A percentile compares a stretch with the other conserved stretches of the same genome.
phyloP scores from a whole-genome alignment of 148 eudicot genomes.

The Fagopyrum esculentum region DNA sequence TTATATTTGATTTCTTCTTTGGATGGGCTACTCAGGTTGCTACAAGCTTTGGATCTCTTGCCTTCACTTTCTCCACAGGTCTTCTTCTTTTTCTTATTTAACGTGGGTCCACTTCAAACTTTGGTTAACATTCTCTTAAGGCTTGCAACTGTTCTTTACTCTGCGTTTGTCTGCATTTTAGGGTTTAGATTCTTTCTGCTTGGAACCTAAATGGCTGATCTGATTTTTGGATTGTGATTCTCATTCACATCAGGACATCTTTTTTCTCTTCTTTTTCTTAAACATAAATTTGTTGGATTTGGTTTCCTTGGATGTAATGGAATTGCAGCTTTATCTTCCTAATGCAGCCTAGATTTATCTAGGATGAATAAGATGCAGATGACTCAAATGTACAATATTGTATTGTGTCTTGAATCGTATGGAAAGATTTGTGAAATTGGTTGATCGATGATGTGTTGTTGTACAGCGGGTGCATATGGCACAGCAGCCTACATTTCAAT shows the following conservation, averaged over 20 bases:
- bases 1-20: conserved; percentile 47
- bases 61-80: conserved; percentile 48
- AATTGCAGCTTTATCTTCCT: neutral
- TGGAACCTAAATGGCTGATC: neutral
- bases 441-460: neutral
- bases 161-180: neutral
- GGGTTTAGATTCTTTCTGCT: neutral
- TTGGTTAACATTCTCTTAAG: too few species aligned
- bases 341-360: neutral
- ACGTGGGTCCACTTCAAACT: too few species aligned
- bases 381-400: neutral
- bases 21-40: conserved; percentile 68
- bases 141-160: too few species aligned
- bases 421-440: neutral
- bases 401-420: neutral
- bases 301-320: neutral
- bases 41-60: conserved; percentile 24
- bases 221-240: too few species aligned
- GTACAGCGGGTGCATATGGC: conserved; percentile 74
- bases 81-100: neutral
- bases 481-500: conserved; percentile 44
- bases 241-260: too few species aligned
- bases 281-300: too few species aligned
- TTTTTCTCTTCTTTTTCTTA: too few species aligned
- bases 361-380: neutral